Evolutionary conservation across 148 eudicot species (phyloP), one percentile per base, ranked within the genome.

Genomic region (Vaccinium corymbosum): DNA sequence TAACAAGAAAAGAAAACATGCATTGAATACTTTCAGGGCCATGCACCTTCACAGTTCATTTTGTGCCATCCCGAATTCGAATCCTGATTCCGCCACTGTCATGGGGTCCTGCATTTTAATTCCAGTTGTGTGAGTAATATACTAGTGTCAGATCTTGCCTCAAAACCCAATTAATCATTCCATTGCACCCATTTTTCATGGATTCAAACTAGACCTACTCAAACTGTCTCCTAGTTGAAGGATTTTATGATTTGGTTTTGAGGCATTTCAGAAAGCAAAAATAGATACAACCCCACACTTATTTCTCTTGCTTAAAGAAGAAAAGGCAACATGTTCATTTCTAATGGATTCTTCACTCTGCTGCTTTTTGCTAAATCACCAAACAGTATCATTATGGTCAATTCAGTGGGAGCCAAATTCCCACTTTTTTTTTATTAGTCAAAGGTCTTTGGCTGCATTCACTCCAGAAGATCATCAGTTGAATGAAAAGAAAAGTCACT

Each of bases 361-460:
- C 15, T 55, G 57, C 57, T 15, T 55, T 55, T 55, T 55, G 2
- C 1, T 20, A 1, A 19, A 61, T 61, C 10, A 61, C 25, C 27
- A 25, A 55, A 61, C 17, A 52, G 25, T n/a, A 20, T 50, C 20
- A 78, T 57, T 16, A 56, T 56, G 81, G 48, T 56, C 68, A 79
- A 55, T 79, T 55, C 46, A 51, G 25, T 17, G 75, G 51, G 50
- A 71, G 78, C 84, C 84, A 82, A 82, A 52, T 22, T 32, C 52
- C n/a, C 49, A 14, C 66, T 10, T 71, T 80, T 10, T 10, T 80
- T 50, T 59, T 7, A 29, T 50, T 25, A 66, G 66, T 71, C 64
- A 51, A 70, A 49, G 68, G 78, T 51, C 55, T 27, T 51, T 19
- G 61, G 59, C 74, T 68, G 83, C 83, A 27, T 46, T 81, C 22